These are phyloP conservation scores for Balakata baccata DNA, from an alignment of 345 rosid genomes.

Conservation along the genomic window DNA sequence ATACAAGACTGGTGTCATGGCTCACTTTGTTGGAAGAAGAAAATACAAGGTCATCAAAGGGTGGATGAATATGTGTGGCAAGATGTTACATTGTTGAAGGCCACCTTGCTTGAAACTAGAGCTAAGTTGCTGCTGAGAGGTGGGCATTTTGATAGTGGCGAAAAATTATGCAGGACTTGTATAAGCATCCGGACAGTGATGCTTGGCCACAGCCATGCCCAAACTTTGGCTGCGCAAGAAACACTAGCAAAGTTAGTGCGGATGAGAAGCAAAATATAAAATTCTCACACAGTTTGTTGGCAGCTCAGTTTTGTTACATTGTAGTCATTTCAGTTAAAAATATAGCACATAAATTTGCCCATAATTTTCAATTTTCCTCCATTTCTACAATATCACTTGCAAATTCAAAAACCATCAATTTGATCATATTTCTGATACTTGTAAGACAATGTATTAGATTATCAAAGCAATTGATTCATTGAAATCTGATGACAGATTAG, in stretches of 20 bases:
- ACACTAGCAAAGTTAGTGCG: conserved; percentile 81
- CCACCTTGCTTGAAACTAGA: conserved; percentile 72
- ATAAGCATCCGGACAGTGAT: conserved; percentile 86
- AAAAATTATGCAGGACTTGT: conserved; percentile 81
- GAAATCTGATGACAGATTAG: not conserved
- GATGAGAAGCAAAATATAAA: conserved; percentile 83
- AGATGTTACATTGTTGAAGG: conserved; percentile 81
- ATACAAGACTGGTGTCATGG: conserved; percentile 82
- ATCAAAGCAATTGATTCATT: not conserved
- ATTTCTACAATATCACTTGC: not conserved
- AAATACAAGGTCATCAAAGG: conserved; percentile 42
- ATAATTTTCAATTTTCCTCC: not conserved
- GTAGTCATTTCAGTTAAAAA: conserved; percentile 18
- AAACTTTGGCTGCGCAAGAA: conserved; percentile 88
- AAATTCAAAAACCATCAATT: not conserved
- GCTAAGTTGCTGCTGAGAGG: conserved; percentile 83
- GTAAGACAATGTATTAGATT: not conserved
- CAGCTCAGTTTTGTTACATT: conserved; percentile 33
- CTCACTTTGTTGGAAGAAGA: conserved; percentile 84
- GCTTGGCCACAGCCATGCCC: conserved; percentile 84
- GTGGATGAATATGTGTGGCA: conserved; percentile 92
- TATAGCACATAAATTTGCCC: not conserved
- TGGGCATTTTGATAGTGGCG: conserved; percentile 79
- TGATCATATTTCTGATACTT: not conserved
- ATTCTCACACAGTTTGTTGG: not conserved